phyloP scores from a whole-genome alignment of 768 basidiomycete genomes.

The Boletus speciosus region DNA sequence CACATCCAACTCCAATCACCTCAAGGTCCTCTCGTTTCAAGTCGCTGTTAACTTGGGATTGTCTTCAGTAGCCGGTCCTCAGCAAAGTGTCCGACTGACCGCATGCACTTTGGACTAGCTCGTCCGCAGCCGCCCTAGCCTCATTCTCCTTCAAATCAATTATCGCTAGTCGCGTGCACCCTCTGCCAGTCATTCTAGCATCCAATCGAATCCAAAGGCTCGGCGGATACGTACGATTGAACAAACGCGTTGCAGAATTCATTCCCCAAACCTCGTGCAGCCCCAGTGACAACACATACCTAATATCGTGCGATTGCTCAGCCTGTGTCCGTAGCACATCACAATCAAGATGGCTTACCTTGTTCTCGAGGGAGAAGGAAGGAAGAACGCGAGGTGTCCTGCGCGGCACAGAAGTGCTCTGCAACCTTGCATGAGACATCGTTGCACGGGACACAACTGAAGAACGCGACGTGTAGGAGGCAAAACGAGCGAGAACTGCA shows the following conservation, averaged over 20 bases:
- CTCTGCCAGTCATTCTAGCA: conserved; percentile 42
- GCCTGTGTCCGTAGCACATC: background rate
- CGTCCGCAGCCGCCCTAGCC: conserved; percentile 61
- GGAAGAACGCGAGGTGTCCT: conserved; percentile 53
- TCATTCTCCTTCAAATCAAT: conserved; percentile 77
- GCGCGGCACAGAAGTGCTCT: conserved; percentile 27
- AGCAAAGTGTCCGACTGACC: conserved; percentile 33
- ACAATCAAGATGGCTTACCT: conserved; percentile 41
- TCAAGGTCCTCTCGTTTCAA: conserved; percentile 54
- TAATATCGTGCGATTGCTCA: conserved; percentile 28
- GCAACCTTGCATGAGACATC: conserved; percentile 15
- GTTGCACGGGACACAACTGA: conserved; percentile 9
- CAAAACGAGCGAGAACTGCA: conserved; percentile 27
- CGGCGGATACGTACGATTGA: conserved; percentile 52
- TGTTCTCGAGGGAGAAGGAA: conserved; percentile 75
- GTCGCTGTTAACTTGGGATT: conserved; percentile 51
- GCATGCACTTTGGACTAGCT: conserved; percentile 57
- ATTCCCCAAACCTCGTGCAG: conserved; percentile 84
- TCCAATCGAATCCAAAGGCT: background rate
- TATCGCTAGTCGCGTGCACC: conserved; percentile 76
- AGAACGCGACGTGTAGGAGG: conserved; percentile 10
- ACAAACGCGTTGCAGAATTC: conserved; percentile 90
- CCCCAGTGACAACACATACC: conserved; percentile 93
- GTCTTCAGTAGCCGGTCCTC: conserved; percentile 27
- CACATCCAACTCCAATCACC: conserved; percentile 77